Evolutionary conservation across 2,329 filamentous ascomycete genomes (phyloP).

Genomic region (Clarireedia sp.): DNA sequence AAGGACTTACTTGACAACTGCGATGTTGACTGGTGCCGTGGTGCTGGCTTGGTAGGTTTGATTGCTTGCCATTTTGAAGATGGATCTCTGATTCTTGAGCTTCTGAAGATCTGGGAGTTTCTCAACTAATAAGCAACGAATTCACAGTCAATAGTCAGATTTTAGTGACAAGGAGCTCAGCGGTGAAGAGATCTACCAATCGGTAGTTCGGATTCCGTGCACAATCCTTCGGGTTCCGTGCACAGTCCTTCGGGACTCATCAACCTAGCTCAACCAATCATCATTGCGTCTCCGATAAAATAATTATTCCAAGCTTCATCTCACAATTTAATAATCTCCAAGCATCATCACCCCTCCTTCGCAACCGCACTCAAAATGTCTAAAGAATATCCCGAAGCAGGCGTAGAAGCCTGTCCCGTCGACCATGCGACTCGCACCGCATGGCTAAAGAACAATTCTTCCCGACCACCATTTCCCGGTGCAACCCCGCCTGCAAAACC

Average conservation of each 20-base stretch:
- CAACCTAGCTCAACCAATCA: neutral
- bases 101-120: neutral
- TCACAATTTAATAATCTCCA: neutral
- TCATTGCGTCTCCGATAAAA: neutral
- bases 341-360: neutral
- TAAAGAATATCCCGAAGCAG: slow-evolving; percentile 24
- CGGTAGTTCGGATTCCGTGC: too few species aligned
- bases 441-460: slow-evolving; percentile 54
- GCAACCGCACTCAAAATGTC: slow-evolving; percentile 19
- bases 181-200: neutral
- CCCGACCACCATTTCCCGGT: slow-evolving; percentile 21
- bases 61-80: slow-evolving; percentile 26
- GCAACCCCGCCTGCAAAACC: slow-evolving; percentile 25
- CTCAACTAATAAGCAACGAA: too few species aligned
- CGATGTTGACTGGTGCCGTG: slow-evolving; percentile 95
- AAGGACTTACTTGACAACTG: slow-evolving; percentile 75
- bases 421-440: slow-evolving; percentile 82
- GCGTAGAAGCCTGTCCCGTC: slow-evolving; percentile 62
- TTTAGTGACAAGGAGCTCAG: too few species aligned
- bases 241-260: neutral
- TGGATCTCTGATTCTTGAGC: neutral
- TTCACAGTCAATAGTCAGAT: too few species aligned
- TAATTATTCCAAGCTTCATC: neutral
- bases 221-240: neutral
- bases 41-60: slow-evolving; percentile 83